Evolutionary conservation across 2,329 filamentous ascomycete species (phyloP), one percentile per base, ranked within the genome.

Genomic region (Alternaria sp.): DNA sequence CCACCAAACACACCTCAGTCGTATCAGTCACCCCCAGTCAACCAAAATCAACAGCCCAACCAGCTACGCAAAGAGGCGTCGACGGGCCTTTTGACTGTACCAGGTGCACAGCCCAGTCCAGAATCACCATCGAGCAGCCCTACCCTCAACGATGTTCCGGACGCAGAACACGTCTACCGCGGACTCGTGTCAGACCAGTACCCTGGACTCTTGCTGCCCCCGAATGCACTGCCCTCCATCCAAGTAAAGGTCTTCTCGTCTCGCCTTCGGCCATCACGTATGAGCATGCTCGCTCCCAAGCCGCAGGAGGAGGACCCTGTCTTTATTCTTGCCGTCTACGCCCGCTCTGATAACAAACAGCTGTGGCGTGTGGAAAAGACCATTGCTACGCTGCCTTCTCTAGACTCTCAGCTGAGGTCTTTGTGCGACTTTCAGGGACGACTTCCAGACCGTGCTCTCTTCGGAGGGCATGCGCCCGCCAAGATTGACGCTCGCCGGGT

Each of bases 321-420:
- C 0, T 97, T 98, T 74, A 97, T 93, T 0, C 84, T 99, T 57
- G 94, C 93, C 17, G 84, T 99, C 36, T 91, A 93, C 72, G 91
- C 91, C 10, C 89, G 94, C 58, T 90, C 89, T 0, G 89, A 93
- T 65, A 84, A 87, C 4, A 87, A 86, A 59, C 95, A 98, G 77
- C 84, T 99, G 11, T 98, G 96, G 95, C 89, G 95, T 28, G 89
- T 97, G 7, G 96, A 99, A 81, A 99, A 99, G 80, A 93, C 97
- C 65, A 91, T 92, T 4, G 83, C 87, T 13, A 93, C 95, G 26
- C 83, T 99, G 26, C 87, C 89, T n/a, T 89, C 90, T 67, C 85
- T 99, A 36, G 95, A 98, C 76, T 87, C 92, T 59, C 89, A 92
- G 61, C 81, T 99, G 65, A 94, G 92, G 78, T 88, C 91, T 59